Evolutionary conservation across 2,329 filamentous ascomycete genomes (phyloP).

Genomic region (Ophiostoma sp.): DNA sequence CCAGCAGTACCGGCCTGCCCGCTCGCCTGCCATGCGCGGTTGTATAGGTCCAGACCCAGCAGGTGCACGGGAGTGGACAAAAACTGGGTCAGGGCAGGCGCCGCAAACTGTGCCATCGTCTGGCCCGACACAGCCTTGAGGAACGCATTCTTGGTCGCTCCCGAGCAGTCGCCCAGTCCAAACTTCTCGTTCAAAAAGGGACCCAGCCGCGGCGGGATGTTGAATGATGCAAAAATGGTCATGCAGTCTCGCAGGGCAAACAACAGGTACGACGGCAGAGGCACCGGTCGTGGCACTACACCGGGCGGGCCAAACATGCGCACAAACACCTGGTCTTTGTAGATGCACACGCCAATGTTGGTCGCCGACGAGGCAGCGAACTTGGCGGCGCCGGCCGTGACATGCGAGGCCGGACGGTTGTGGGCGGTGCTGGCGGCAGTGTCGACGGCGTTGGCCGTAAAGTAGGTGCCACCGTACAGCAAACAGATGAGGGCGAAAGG

Average conservation of each 20-base stretch:
- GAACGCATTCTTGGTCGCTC: constrained; percentile 43
- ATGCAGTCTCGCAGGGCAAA: constrained; percentile 83
- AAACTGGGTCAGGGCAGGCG: constrained; percentile 77
- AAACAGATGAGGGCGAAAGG: constrained; percentile 69
- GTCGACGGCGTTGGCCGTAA: constrained; percentile 85
- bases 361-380: constrained; percentile 78
- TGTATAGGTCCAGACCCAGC: constrained; percentile 83
- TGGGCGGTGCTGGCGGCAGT: constrained; percentile 68
- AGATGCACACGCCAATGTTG: constrained; percentile 82
- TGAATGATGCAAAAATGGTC: constrained; percentile 91
- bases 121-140: constrained; percentile 53
- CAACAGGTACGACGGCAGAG: constrained; percentile 69
- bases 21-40: constrained; percentile 54
- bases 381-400: constrained; percentile 75
- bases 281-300: constrained; percentile 57
- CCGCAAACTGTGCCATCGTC: constrained; percentile 73
- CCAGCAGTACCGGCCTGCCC: constrained; percentile 36
- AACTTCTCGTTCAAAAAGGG: constrained; percentile 52
- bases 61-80: constrained; percentile 81
- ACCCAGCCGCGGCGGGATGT: constrained; percentile 77
- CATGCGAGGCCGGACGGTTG: constrained; percentile 56
- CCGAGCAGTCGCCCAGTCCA: not conserved
- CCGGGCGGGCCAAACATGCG: constrained; percentile 71
- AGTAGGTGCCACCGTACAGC: constrained; percentile 86
- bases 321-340: constrained; percentile 87